Base-by-base conservation (phyloP, 192 early-diverging fungal genomes). In the Pilobolus umbonatus region DNA sequence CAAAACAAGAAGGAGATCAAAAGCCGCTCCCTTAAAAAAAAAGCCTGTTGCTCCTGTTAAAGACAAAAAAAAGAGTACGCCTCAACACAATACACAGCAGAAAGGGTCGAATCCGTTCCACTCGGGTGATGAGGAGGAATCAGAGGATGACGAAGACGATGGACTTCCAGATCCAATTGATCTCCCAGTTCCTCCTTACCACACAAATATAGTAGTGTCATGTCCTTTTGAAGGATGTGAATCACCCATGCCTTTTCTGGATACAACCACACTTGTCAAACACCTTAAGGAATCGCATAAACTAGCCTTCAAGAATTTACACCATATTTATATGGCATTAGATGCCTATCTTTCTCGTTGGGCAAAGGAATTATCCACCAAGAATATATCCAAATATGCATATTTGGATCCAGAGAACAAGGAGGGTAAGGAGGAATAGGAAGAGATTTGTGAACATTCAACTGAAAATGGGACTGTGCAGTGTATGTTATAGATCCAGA, bases 271-370 rank as follows among this genome's bases (percentile, higher is more conserved):
- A 12, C 61, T 90, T 8, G 77, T 82, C 14, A 62, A 67, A 0
- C 92, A 94, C 65, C 55, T 94, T 54, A 77, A 81, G 38, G 65
- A 75, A 14, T 74, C 57, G 5, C 92, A 94, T 69, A 38, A 75
- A 11, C 22, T 91, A 29, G 66, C 66, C 2, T 85, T 94, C 59
- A 80, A 79, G 60, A 83, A 89, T 52, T 67, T 90, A 14, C 80
- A 85, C 55, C 90, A 91, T 54, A 87, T 90, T 77, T 82, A 85
- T 54, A 84, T 91, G 56, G 77, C 81, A 2, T 56, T 92, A 39
- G 87, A 94, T 51, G 65, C 72, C 22, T 94, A 94, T 67, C 62
- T 94, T 21, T 74, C 75, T 34, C 78, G 81, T 46, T 94, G 88
- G 87, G 84, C 89, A 5, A 69, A 76, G 34, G 67, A 71, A 43